Base-by-base conservation (phyloP, 129 eudicot genomes). In the Flaveria ramosissima region DNA sequence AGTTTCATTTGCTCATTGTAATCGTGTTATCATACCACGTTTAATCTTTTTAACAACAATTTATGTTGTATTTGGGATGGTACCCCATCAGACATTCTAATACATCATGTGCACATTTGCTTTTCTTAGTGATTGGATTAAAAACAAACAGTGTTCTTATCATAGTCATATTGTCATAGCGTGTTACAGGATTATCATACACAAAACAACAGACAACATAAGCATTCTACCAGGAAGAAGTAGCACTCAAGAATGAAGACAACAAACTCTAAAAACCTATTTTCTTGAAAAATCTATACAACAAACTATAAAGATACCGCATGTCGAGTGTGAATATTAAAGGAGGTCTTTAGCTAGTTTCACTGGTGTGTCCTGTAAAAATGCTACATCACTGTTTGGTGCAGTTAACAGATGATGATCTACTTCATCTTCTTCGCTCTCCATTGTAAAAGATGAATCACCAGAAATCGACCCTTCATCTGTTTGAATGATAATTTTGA, bases 361-460 rank as follows among this genome's bases (percentile, higher is more conserved):
- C 69, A 94, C 93, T 36, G 98, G 90, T 68, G 83, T 83, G 77
- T 90, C 97, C 83, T 85, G 83, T 61, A 94, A 76, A 82, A 91
- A 94, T 17, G 98, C 92, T 73, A 87, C 87, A 32, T 94, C 92
- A 30, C 88, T 73, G 41, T 83, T 82, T 43, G 84, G 83, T 59
- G 74, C 62, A 61, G 80, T 82, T 74, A 94, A 79, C 62, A 89
- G 81, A 76, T 91, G 98, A 83, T 89, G 97, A 80, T 90, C 90
- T 63, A 79, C 78, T 14, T 83, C 96, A 71, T 88, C 98, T 76
- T 84, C 96, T 81, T 85, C 96, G 65, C 90, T 86, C 71, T 72
- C 92, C 70, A 62, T 81, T 46, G 90, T 69, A 59, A 77, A 69
- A 41, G 83, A 90, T 71, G 96, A 86, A 68, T 77, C 81, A 4